These are phyloP conservation scores for Lasiodiplodia citricola DNA, from an alignment of 2,329 filamentous ascomycete species.

Conservation along the genomic window DNA sequence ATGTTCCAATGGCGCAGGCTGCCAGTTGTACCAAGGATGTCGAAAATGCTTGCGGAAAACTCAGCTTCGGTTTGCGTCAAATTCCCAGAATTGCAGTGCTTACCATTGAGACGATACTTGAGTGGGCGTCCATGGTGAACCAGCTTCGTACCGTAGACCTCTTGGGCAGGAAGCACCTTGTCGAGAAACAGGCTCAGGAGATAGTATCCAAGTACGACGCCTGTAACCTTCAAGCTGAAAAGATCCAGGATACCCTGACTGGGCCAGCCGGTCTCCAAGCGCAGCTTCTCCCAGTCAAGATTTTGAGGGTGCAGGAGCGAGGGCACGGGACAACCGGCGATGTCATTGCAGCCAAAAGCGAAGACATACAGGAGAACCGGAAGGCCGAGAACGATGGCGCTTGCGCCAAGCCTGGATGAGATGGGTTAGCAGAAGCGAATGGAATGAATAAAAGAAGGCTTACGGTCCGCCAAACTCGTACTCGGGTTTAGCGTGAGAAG, in stretches of 20 bases:
- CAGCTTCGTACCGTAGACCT: constrained; percentile 73
- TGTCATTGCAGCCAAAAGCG: constrained; percentile 87
- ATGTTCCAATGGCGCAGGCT: constrained; percentile 73
- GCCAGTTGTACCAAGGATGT: constrained; percentile 73
- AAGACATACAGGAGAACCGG: constrained; percentile 80
- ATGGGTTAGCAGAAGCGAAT: not conserved
- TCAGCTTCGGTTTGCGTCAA: not conserved
- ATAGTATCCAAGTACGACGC: constrained; percentile 78
- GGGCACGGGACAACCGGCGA: constrained; percentile 87
- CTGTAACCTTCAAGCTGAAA: constrained; percentile 69
- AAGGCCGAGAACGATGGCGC: constrained; percentile 78
- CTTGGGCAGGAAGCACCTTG: constrained; percentile 74
- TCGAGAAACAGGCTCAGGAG: constrained; percentile 77
- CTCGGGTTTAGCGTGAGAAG: constrained; percentile 30
- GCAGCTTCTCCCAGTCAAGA: constrained; percentile 73
- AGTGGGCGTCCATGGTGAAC: constrained; percentile 69
- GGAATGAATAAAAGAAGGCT: constrained; percentile 30
- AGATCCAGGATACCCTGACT: constrained; percentile 69
- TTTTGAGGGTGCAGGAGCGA: constrained; percentile 75
- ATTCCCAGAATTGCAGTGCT: constrained; percentile 16
- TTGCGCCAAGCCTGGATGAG: not conserved
- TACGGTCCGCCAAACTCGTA: constrained; percentile 50
- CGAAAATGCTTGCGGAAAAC: constrained; percentile 62
- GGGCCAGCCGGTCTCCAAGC: constrained; percentile 80
- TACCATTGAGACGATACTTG: constrained; percentile 75